These are phyloP conservation scores for Talaromyces sp. DNA, from an alignment of 2,329 filamentous ascomycete genomes.

Conservation along the genomic window DNA sequence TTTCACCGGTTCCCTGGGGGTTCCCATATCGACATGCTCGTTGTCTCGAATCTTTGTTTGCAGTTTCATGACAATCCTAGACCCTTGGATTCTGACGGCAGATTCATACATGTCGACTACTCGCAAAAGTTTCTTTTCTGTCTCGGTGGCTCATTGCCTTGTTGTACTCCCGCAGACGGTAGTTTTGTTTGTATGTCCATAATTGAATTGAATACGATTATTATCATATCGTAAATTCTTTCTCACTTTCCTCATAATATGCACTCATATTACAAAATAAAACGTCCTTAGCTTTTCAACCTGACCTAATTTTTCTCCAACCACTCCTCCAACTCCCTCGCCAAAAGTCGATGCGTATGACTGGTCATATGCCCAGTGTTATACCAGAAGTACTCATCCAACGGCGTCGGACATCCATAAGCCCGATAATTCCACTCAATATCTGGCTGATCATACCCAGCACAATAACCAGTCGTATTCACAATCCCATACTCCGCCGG, in stretches of 20 bases:
- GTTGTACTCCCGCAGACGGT: background rate
- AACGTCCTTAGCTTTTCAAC: background rate
- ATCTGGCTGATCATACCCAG: constrained; percentile 51
- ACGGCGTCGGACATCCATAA: constrained; percentile 49
- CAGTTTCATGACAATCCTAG: constrained; percentile 13
- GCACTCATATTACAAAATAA: no score
- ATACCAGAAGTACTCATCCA: constrained; percentile 53
- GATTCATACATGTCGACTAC: constrained; percentile 22
- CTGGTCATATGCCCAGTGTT: constrained; percentile 53
- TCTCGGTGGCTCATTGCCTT: constrained; percentile 1
- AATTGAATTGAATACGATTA: constrained; percentile 10
- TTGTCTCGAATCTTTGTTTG: constrained; percentile 7
- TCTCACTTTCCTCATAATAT: no score
- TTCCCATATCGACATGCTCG: constrained; percentile 9
- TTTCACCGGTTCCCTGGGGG: constrained; percentile 18
- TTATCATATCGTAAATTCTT: background rate
- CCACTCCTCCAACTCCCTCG: constrained; percentile 23
- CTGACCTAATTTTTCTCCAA: constrained; percentile 17
- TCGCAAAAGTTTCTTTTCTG: constrained; percentile 21
- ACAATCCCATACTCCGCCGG: constrained; percentile 46
- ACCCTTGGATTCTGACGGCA: constrained; percentile 13
- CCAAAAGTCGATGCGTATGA: constrained; percentile 45
- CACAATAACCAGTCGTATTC: constrained; percentile 52
- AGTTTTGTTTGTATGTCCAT: constrained; percentile 14
- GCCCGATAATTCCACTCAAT: constrained; percentile 45